Base-by-base conservation (phyloP, 2,329 filamentous ascomycete genomes). In the Cercospora brassicicola region DNA sequence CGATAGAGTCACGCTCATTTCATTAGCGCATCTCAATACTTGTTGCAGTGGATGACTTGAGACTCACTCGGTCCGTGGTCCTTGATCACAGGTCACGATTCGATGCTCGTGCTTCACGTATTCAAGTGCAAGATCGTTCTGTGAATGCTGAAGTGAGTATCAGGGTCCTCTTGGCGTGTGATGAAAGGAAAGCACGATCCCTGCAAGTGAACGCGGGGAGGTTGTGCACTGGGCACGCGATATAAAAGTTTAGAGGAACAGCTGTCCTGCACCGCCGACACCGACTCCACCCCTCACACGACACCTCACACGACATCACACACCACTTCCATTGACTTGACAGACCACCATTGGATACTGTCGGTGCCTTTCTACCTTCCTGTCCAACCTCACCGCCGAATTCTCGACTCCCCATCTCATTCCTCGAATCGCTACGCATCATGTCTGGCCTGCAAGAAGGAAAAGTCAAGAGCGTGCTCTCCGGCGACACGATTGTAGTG, bases 391-490 rank as follows among this genome's bases (percentile, higher is more conserved):
- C 42, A 39, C 39, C 20, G 26, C 20, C 62, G 10, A 57, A 45
- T 42, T 39, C 36, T 28, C 61, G 45, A 56, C 30, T 64, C 55
- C 36, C n/a, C 62, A 7, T 26, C 18, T 26, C 63, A 10, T 23
- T 20, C 10, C 28, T 65, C 56, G 56, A 59, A 65, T 51, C 55
- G 18, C 23, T 28, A 11, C 63, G 36, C 63, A 55, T 42, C 51
- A 77, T 77, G 76, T 71, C 71, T 13, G 68, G 73, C 36, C 67
- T 87, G 75, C 81, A 88, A 79, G 88, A 86, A 83, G 86, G 90
- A 79, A 91, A 89, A 77, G 94, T 98, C 81, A 99, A 99, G 86
- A 92, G 91, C 79, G 92, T 97, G 74, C 84, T 96, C 77, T 97
- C 94, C 77, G 95, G 95, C 76, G 95, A 98, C 84, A 97, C 94